Conservation (phyloP, 768 basidiomycete species). For the Trametes maxima region DNA sequence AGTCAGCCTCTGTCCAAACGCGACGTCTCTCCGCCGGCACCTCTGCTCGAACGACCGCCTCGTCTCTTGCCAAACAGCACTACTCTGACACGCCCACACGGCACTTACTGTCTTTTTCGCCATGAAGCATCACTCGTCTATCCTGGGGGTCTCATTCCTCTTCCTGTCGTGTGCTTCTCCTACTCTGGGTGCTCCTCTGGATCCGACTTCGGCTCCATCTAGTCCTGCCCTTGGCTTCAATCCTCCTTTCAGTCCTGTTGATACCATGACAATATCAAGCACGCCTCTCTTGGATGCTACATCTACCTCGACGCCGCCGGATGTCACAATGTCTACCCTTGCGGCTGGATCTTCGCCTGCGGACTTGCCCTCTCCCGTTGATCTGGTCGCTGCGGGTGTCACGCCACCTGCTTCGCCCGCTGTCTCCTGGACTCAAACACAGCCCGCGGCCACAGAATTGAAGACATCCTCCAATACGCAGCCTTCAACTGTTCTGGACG, state of each 20-base stretch:
- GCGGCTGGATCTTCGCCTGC: not conserved
- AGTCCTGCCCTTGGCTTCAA: constrained; percentile 8
- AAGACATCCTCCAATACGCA: too few relatives aligned
- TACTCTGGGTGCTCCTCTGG: constrained; percentile 4
- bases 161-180: constrained; percentile 22
- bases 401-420: not conserved
- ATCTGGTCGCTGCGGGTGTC: not conserved
- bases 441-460: too few relatives aligned
- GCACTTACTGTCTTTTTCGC: constrained; percentile 13
- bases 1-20: not conserved
- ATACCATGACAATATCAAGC: not conserved
- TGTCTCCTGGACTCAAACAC: not conserved
- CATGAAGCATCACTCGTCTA: constrained; percentile 16
- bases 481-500: not conserved
- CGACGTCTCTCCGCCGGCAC: not conserved
- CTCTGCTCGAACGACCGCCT: not conserved
- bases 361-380: not conserved
- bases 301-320: not conserved
- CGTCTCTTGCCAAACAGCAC: not conserved
- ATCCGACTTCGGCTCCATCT: constrained; percentile 3
- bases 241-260: not conserved
- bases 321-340: not conserved
- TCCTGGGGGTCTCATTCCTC: constrained; percentile 22
- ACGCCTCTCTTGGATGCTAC: not conserved
- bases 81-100: constrained; percentile 26